These are phyloP conservation scores for Spirogloea muscicola DNA, from an alignment of 139 green algal species.

Conservation along the genomic window DNA sequence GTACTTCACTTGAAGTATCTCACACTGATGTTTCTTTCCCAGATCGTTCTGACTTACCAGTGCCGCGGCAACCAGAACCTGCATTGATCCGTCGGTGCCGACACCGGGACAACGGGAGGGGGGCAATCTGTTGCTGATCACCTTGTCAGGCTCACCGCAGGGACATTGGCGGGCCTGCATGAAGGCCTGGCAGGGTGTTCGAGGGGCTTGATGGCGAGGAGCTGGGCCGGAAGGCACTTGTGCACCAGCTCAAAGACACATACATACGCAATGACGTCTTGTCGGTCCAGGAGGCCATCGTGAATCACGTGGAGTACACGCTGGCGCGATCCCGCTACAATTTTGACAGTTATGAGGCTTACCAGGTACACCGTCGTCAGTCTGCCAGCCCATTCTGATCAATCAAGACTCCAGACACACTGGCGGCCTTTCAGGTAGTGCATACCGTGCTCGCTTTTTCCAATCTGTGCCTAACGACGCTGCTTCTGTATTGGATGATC, in stretches of 20 bases:
- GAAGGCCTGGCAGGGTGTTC: neutral
- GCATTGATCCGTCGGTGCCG: too few relatives aligned
- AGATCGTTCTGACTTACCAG: too few relatives aligned
- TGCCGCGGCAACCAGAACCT: too few relatives aligned
- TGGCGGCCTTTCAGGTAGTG: too few relatives aligned
- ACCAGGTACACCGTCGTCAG: too few relatives aligned
- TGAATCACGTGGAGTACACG: conserved; percentile 98
- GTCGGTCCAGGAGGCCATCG: conserved; percentile 89
- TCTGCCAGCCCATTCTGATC: too few relatives aligned
- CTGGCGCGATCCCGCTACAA: conserved; percentile 83
- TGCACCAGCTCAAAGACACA: conserved; percentile 73
- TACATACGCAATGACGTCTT: conserved; percentile 93
- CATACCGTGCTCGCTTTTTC: too few relatives aligned
- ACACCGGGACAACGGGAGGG: neutral
- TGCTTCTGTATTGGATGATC: too few relatives aligned
- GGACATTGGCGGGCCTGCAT: neutral
- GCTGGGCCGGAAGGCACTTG: neutral
- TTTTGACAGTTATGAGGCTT: conserved; percentile 58
- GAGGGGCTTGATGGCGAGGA: neutral
- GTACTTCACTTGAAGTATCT: too few relatives aligned
- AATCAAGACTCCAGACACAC: too few relatives aligned
- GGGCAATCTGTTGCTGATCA: neutral
- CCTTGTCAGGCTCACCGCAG: neutral
- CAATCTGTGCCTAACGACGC: too few relatives aligned
- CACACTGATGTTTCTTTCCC: too few relatives aligned